These are phyloP conservation scores for Lactifluus subvellereus DNA, from an alignment of 768 basidiomycete species.

Conservation along the genomic window DNA sequence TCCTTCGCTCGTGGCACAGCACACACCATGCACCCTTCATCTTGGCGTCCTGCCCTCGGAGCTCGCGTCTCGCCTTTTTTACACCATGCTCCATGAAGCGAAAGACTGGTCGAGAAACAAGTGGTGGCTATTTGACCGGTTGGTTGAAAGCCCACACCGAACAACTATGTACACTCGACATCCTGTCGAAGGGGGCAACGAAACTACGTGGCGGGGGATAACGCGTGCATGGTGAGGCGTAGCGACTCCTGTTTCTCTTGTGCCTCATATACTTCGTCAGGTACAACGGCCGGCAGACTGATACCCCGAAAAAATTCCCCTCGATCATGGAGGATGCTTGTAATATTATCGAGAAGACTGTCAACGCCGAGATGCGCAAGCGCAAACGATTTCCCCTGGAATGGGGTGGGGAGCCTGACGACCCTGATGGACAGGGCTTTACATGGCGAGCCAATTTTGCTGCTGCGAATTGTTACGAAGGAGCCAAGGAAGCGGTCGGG, in stretches of 20 bases:
- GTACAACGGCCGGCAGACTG: constrained; percentile 72
- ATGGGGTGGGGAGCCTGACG: constrained; percentile 42
- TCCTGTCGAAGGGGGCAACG: constrained; percentile 28
- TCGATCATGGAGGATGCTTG: constrained; percentile 77
- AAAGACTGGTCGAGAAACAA: constrained; percentile 63
- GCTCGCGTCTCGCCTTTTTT: constrained; percentile 69
- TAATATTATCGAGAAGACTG: constrained; percentile 56
- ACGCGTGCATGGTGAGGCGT: constrained; percentile 63
- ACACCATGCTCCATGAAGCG: constrained; percentile 61
- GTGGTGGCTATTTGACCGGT: constrained; percentile 79
- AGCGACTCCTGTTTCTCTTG: neutral
- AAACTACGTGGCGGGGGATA: constrained; percentile 60
- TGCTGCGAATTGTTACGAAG: constrained; percentile 79
- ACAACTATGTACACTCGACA: constrained; percentile 69
- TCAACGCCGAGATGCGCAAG: constrained; percentile 63
- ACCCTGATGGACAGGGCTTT: constrained; percentile 20
- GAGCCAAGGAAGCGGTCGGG: constrained; percentile 76
- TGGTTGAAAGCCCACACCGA: constrained; percentile 82
- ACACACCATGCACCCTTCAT: constrained; percentile 75
- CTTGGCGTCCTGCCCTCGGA: constrained; percentile 62
- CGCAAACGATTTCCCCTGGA: constrained; percentile 59
- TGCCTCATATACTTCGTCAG: constrained; percentile 32
- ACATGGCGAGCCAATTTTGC: constrained; percentile 80
- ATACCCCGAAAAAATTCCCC: constrained; percentile 52
- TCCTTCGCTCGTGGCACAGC: constrained; percentile 56